Base-by-base conservation (phyloP, 805 yeast genomes). In the Naumovozyma dairenensis region DNA sequence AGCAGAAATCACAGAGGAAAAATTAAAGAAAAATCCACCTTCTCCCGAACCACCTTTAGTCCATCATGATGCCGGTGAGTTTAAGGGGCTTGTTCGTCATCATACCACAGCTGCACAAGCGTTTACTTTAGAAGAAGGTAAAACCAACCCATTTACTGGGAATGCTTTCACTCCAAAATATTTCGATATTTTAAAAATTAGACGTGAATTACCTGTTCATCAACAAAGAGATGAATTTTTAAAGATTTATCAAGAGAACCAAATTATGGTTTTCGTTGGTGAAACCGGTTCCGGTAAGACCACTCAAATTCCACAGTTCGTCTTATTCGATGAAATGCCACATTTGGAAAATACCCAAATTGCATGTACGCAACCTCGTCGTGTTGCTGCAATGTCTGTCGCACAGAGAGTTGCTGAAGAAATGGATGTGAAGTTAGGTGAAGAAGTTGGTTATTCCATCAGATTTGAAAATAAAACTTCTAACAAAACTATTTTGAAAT, bases 241-340 rank as follows among this genome's bases (percentile, higher is more conserved):
- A 37, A 68, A 71, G 43, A 75, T 83, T 38, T 92, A 80, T 61
- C 97, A 89, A 43, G 63, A 71, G 15, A 77, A 89, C 25, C 98
- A 89, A 62, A 82, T 89, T 55, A 81, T 92, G 93, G 97, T 89
- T 24, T 85, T 92, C 60, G 97, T 92, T 33, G 98, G 98, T 67
- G 98, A 89, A 58, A 89, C 98, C 4, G 98, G 98, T 65, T 85
- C 96, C 20, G 98, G 98, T 73, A 89, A 89, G 61, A 89, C 97
- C 17, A 89, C 98, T 1, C 98, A 89, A 64, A 87, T 89, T 43
- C 97, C 98, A 3, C 98, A 89, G 62, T 92, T 87, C 61, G 96
- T 89, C 16, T 47, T 66, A 6, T 85, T 74, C 50, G 96, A 92
- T 56, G 97, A 87, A 48, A 72, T 89, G 71, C 95, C 96, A 13